Conservation (phyloP, 208 protist genomes). For the Kentomonas sorsogonicus region DNA sequence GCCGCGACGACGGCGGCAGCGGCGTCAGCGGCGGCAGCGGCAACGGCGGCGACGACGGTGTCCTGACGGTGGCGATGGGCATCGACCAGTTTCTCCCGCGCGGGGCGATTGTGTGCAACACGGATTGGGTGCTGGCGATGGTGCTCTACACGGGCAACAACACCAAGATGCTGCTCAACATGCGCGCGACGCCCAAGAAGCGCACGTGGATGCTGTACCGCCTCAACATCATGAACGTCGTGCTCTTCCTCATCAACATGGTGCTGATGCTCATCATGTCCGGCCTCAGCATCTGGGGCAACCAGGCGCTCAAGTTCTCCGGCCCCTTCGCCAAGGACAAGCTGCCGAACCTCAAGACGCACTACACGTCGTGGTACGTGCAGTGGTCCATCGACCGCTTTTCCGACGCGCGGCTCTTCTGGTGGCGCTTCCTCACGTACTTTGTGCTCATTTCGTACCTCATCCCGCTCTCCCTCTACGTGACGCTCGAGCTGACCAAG, state of each 20-base stretch:
- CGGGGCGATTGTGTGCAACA: conserved; percentile 86
- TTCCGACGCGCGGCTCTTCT: conserved; percentile 37
- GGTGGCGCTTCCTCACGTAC: conserved; percentile 73
- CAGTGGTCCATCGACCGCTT: conserved; percentile 51
- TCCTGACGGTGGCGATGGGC: conserved; percentile 57
- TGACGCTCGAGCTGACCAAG: conserved; percentile 85
- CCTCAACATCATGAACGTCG: conserved; percentile 78
- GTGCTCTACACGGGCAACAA: conserved; percentile 85
- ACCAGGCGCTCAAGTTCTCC: conserved; percentile 24
- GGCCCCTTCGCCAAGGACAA: too few species aligned
- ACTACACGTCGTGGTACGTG: conserved; percentile 59
- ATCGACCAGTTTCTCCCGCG: conserved; percentile 87
- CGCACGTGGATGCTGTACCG: conserved; percentile 47
- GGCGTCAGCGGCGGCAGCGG: too few species aligned
- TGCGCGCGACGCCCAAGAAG: conserved; percentile 54
- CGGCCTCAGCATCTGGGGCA: conserved; percentile 39
- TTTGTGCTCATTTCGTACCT: conserved; percentile 83
- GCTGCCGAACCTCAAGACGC: conserved; percentile 18
- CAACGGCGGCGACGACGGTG: too few species aligned
- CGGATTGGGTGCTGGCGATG: conserved; percentile 76
- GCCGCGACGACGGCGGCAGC: too few species aligned
- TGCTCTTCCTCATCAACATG: conserved; percentile 67
- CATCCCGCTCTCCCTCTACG: conserved; percentile 87
- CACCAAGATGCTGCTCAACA: conserved; percentile 88
- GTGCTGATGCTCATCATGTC: conserved; percentile 48